phyloP scores from a whole-genome alignment of 148 eudicot species.

The Amaranthus hypochondriacus region DNA sequence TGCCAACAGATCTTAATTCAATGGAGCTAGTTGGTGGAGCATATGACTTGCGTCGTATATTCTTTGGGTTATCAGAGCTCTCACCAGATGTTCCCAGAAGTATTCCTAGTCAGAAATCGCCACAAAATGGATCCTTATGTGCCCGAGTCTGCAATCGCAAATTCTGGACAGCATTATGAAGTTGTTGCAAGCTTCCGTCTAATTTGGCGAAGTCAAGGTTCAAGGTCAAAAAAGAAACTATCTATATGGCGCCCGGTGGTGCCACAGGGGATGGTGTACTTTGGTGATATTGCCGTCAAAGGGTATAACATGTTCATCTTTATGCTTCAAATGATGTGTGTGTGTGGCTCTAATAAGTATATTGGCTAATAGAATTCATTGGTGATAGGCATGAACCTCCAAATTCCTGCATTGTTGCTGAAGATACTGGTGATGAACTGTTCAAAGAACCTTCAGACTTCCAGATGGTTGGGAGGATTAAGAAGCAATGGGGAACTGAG shows the following conservation, averaged over 20 bases:
- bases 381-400: constrained; percentile 83
- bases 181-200: constrained; percentile 70
- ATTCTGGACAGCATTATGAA: constrained; percentile 52
- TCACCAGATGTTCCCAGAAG: constrained; percentile 33
- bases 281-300: constrained; percentile 87
- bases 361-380: constrained; percentile 11
- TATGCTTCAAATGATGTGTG: constrained; percentile 10
- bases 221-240: constrained; percentile 64
- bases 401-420: constrained; percentile 67
- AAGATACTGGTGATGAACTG: constrained; percentile 68
- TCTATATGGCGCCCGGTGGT: constrained; percentile 96
- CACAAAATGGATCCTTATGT: constrained; percentile 28
- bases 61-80: constrained; percentile 46
- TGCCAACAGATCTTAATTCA: constrained; percentile 68
- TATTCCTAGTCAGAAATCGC: constrained; percentile 23
- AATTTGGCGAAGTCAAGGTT: constrained; percentile 97
- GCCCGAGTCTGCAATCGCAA: constrained; percentile 37
- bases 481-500: constrained; percentile 66
- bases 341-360: background rate
- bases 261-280: constrained; percentile 81
- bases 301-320: constrained; percentile 47
- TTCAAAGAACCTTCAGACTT: constrained; percentile 59
- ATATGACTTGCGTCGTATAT: constrained; percentile 72
- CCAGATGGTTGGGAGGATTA: constrained; percentile 70
- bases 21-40: constrained; percentile 51